Conservation (phyloP, 495 filamentous ascomycete genomes). For the Cairneyella variabilis region DNA sequence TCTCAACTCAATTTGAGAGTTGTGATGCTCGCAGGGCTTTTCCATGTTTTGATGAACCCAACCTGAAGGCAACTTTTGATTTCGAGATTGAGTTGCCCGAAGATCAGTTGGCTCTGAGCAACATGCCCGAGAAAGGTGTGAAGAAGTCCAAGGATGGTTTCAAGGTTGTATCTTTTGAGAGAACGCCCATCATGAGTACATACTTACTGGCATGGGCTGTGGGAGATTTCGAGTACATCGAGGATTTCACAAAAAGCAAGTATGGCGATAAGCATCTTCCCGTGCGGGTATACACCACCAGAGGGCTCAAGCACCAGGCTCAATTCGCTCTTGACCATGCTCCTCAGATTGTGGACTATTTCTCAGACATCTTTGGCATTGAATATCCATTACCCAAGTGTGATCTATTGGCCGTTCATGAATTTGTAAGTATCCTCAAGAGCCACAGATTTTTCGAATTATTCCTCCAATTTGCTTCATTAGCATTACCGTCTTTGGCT, state of each 20-base stretch:
- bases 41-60: constrained; percentile 97
- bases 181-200: constrained; percentile 93
- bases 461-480: no score
- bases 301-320: constrained; percentile 83
- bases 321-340: constrained; percentile 82
- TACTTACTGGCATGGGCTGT: constrained; percentile 95
- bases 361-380: constrained; percentile 89
- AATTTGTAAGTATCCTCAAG: constrained; percentile 55
- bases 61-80: constrained; percentile 92
- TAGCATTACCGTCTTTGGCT: no score
- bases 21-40: constrained; percentile 93
- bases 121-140: constrained; percentile 72
- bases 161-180: constrained; percentile 80
- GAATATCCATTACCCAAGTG: constrained; percentile 96
- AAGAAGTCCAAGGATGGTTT: constrained; percentile 57
- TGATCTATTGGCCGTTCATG: constrained; percentile 92
- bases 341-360: constrained; percentile 86
- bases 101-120: constrained; percentile 82
- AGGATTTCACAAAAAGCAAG: constrained; percentile 79
- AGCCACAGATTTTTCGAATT: neutral
- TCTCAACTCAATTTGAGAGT: constrained; percentile 95
- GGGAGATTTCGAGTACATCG: constrained; percentile 94
- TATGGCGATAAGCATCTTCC: constrained; percentile 87
- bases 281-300: constrained; percentile 93
- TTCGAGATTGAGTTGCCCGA: constrained; percentile 87